These are phyloP conservation scores for Abrus precatorius DNA, from an alignment of 306 rosid species.

Conservation along the genomic window DNA sequence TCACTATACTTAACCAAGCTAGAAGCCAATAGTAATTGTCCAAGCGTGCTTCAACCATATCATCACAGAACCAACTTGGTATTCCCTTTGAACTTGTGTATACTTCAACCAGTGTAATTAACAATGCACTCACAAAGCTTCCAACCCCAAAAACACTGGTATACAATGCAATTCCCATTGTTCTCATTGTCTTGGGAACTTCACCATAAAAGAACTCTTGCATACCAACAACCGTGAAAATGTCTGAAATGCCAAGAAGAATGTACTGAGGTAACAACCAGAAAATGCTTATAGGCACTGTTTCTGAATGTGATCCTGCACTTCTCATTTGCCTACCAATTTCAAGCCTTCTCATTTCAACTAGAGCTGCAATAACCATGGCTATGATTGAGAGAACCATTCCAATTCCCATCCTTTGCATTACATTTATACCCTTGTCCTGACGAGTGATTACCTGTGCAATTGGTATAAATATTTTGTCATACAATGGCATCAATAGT, in stretches of 20 bases:
- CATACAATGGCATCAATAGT: slow-evolving; percentile 84
- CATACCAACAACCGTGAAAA: slow-evolving; percentile 96
- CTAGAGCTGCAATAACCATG: slow-evolving; percentile 80
- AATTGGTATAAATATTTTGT: slow-evolving; percentile 77
- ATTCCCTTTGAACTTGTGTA: slow-evolving; percentile 60
- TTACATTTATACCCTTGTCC: slow-evolving; percentile 75
- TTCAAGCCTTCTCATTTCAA: slow-evolving; percentile 76
- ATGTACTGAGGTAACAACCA: slow-evolving; percentile 94
- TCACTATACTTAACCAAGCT: slow-evolving; percentile 61
- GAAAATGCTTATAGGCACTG: slow-evolving; percentile 74
- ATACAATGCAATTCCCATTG: slow-evolving; percentile 82
- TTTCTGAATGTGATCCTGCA: slow-evolving; percentile 49
- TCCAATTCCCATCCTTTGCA: slow-evolving; percentile 96
- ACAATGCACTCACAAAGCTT: slow-evolving; percentile 84
- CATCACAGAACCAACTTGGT: slow-evolving; percentile 86
- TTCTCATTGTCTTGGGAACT: slow-evolving; percentile 83
- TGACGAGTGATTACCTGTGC: slow-evolving; percentile 60
- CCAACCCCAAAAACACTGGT: slow-evolving; percentile 96
- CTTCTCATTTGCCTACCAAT: slow-evolving; percentile 54
- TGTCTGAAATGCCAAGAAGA: slow-evolving; percentile 84
- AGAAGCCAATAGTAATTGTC: slow-evolving; percentile 87
- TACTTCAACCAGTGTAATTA: slow-evolving; percentile 72
- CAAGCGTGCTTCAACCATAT: slow-evolving; percentile 80
- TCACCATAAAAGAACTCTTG: slow-evolving; percentile 95
- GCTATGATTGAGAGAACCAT: slow-evolving; percentile 89